These are phyloP conservation scores for Talaromyces sp. DNA, from an alignment of 2,329 filamentous ascomycete genomes.

Conservation along the genomic window DNA sequence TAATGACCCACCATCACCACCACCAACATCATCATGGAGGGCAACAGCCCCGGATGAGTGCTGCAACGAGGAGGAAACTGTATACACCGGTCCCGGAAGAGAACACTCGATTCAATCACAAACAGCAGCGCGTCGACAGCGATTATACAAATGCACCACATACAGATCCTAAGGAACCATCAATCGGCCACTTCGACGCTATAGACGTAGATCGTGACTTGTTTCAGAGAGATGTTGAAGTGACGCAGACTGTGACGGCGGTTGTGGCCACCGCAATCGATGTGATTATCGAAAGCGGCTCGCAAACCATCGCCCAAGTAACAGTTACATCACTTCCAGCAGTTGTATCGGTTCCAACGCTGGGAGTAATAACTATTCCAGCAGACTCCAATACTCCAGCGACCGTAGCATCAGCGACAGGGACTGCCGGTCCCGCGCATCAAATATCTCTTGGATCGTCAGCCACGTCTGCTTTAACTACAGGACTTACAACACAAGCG, in stretches of 20 bases:
- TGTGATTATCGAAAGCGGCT: constrained; percentile 24
- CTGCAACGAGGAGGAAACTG: constrained; percentile 9
- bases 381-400: constrained; percentile 19
- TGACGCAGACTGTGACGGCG: constrained; percentile 19
- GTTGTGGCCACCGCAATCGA: constrained; percentile 24
- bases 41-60: constrained; percentile 8
- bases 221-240: constrained; percentile 6
- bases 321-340: constrained; percentile 25
- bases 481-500: background rate
- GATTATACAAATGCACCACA: background rate
- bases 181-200: background rate
- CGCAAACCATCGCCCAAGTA: constrained; percentile 20
- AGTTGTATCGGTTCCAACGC: constrained; percentile 23
- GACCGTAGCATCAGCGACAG: background rate
- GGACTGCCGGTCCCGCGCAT: background rate
- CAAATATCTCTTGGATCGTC: constrained; percentile 16
- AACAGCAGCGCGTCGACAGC: background rate
- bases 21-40: constrained; percentile 16
- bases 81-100: background rate
- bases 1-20: constrained; percentile 19
- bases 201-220: background rate
- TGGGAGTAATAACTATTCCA: constrained; percentile 24
- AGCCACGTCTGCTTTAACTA: constrained; percentile 15
- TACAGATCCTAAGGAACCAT: background rate
- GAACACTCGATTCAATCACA: background rate